These are phyloP conservation scores for Candida maesae DNA, from an alignment of 805 yeast genomes.

Conservation along the genomic window DNA sequence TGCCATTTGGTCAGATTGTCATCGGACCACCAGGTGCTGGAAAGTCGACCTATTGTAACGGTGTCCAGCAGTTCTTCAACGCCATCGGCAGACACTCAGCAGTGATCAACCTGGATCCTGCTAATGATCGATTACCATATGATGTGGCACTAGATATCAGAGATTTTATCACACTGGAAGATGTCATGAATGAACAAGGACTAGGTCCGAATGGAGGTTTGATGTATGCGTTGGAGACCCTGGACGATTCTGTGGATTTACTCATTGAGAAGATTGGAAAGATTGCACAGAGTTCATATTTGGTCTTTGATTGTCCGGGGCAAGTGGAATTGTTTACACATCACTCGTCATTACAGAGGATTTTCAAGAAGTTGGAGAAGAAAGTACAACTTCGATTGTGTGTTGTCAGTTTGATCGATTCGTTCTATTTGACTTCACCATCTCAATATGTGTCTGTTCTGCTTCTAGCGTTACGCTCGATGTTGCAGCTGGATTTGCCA, in stretches of 20 bases:
- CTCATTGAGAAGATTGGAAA: constrained; percentile 54
- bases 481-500: constrained; percentile 91
- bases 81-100: constrained; percentile 90
- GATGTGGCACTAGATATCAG: constrained; percentile 76
- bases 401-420: constrained; percentile 84
- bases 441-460: constrained; percentile 84
- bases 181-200: constrained; percentile 65
- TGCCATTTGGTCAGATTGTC: constrained; percentile 76
- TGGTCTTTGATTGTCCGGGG: constrained; percentile 90
- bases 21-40: constrained; percentile 99
- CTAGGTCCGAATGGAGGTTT: constrained; percentile 90
- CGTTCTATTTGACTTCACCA: constrained; percentile 77
- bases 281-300: constrained; percentile 57
- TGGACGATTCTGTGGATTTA: constrained; percentile 53
- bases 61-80: constrained; percentile 85
- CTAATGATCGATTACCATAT: constrained; percentile 69
- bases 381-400: constrained; percentile 68
- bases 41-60: constrained; percentile 90
- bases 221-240: constrained; percentile 76
- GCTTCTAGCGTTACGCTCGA: constrained; percentile 77
- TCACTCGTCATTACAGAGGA: constrained; percentile 65
- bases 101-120: constrained; percentile 90
- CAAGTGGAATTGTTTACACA: constrained; percentile 95
- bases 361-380: constrained; percentile 63
- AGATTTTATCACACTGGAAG: constrained; percentile 71